Conservation (phyloP, 306 rosid species). For the Lathyrus sativus region DNA sequence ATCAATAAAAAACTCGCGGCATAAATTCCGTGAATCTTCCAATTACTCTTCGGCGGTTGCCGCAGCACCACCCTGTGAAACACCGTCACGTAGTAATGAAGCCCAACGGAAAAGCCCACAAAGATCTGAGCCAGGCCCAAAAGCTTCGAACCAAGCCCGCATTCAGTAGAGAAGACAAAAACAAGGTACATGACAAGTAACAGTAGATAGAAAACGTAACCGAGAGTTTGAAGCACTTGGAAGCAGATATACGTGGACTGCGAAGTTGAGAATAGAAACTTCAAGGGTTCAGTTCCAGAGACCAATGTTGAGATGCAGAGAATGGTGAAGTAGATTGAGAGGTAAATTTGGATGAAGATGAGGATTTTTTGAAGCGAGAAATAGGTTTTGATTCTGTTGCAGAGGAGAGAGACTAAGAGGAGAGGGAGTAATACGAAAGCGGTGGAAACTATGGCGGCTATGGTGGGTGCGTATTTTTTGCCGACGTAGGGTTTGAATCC, state of each 20-base stretch:
- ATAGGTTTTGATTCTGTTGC: slow-evolving; percentile 72
- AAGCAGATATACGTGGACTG: slow-evolving; percentile 70
- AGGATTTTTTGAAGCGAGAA: slow-evolving; percentile 84
- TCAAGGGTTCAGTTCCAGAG: slow-evolving; percentile 77
- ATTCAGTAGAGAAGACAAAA: slow-evolving; percentile 70
- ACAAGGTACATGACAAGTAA: slow-evolving; percentile 74
- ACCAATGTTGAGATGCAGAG: slow-evolving; percentile 63
- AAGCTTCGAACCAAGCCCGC: slow-evolving; percentile 62
- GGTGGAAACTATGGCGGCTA: slow-evolving; percentile 58
- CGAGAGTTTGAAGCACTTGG: slow-evolving; percentile 81
- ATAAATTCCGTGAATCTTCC: slow-evolving; percentile 82
- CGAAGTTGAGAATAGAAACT: slow-evolving; percentile 79
- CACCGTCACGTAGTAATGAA: slow-evolving; percentile 87
- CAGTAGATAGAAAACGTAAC: slow-evolving; percentile 65
- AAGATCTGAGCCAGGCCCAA: slow-evolving; percentile 71
- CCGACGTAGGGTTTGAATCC: slow-evolving; percentile 87
- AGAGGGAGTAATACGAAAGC: slow-evolving; percentile 71
- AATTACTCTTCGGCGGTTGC: slow-evolving; percentile 80
- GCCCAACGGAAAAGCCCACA: slow-evolving; percentile 69
- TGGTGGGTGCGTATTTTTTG: slow-evolving; percentile 72
- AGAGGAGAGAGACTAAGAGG: slow-evolving; percentile 75
- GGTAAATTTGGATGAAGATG: slow-evolving; percentile 82
- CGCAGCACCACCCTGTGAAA: slow-evolving; percentile 71
- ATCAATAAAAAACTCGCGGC: slow-evolving; percentile 69
- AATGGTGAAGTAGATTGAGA: slow-evolving; percentile 82